These are phyloP conservation scores for Eucalyptus curtisii DNA, from an alignment of 345 rosid species.

Conservation along the genomic window DNA sequence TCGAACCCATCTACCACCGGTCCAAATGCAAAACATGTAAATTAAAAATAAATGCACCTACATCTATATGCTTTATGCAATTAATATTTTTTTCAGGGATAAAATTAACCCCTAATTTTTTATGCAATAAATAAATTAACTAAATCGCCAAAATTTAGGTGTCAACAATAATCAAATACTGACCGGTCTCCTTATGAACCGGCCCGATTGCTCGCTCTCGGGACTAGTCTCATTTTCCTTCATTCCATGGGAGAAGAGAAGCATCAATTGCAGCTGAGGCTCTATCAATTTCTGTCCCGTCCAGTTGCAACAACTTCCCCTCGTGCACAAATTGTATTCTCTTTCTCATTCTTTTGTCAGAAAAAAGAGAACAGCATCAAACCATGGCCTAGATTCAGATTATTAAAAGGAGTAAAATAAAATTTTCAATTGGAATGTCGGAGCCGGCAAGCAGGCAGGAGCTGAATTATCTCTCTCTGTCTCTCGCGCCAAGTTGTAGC, in stretches of 20 bases:
- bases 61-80: too few relatives aligned
- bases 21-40: too few relatives aligned
- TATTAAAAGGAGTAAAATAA: not conserved
- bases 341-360: not conserved
- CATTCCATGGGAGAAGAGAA: not conserved
- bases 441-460: not conserved
- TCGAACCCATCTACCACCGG: too few relatives aligned
- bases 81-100: too few relatives aligned
- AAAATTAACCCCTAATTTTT: too few relatives aligned
- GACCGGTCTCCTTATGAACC: not conserved
- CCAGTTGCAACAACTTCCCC: not conserved
- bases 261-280: not conserved
- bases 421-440: not conserved
- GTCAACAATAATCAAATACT: too few relatives aligned
- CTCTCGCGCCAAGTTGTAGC: not conserved
- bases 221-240: not conserved
- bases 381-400: not conserved
- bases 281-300: not conserved
- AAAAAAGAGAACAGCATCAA: rapidly evolving
- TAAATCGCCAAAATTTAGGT: too few relatives aligned
- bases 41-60: too few relatives aligned
- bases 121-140: too few relatives aligned
- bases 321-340: not conserved
- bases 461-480: not conserved
- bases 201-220: too few relatives aligned